Evolutionary conservation across 495 filamentous ascomycete genomes (phyloP), one percentile per base, ranked within the genome.

Genomic region (Barbatosphaeria neglecta): DNA sequence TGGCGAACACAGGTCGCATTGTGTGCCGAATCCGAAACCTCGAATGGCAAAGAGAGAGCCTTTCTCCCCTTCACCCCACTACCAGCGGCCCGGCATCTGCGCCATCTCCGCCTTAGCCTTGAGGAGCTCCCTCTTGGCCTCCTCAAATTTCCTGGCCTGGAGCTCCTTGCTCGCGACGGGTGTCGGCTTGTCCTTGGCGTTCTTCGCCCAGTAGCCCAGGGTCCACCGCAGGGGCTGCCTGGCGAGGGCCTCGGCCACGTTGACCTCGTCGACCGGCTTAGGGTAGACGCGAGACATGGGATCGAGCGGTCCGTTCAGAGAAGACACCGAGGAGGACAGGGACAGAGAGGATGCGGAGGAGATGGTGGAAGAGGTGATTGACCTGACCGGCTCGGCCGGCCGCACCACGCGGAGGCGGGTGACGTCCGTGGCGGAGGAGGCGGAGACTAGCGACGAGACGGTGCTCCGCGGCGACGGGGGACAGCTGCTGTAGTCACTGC

Each of bases 171-270:
- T 43, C 20, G 39, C 28, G 9, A 16, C 35, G 2, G 47, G 47
- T 27, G 31, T 6, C 9, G 44, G 4, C 28, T 17, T 17, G 25
- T 47, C 48, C 10, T 56, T 53, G 2, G 56, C 61, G 42, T 64
- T 59, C 57, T 65, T 63, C 27, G 68, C 53, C 28, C 59, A 65
- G 54, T 68, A 55, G 40, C 56, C 31, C n/a, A 70, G 51, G 13
- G 63, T 62, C 45, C 58, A 59, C 50, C 57, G 61, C 31, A 47
- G 46, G 0, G 68, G 67, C 49, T 54, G 41, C 25, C 59, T 62
- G 6, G 65, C 59, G 15, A 73, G 62, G 35, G 70, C 57, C 48
- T 62, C 56, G 24, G 62, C 66, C 31, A 73, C 49, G 38, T 57
- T 60, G 16, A 65, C 43, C 41, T 69, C 63, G 3, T 48, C 37